phyloP scores from a whole-genome alignment of 139 green algal genomes.

The Coelastrella sp. region DNA sequence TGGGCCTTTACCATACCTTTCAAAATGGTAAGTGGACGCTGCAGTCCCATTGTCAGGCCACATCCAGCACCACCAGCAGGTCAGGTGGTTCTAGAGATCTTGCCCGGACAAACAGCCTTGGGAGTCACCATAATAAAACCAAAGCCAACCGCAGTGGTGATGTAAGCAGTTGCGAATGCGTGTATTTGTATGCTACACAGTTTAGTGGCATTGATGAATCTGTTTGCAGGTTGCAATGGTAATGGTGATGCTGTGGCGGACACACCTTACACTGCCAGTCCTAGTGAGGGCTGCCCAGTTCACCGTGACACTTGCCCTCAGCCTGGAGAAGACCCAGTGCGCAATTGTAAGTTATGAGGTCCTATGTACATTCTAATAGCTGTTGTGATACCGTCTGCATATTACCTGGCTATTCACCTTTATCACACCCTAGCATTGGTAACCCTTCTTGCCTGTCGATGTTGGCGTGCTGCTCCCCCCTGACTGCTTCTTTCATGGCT shows the following conservation, averaged over 20 bases:
- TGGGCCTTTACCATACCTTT: constrained; percentile 48
- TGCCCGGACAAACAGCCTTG: no score
- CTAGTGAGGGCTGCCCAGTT: constrained; percentile 47
- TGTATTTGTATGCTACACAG: not conserved
- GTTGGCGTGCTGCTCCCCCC: not conserved
- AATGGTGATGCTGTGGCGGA: constrained; percentile 43
- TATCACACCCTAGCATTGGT: no score
- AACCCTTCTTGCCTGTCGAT: no score
- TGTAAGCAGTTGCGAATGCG: no score
- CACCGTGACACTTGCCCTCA: constrained; percentile 42
- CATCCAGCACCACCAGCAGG: not conserved
- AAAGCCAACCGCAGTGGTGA: not conserved
- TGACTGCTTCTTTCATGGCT: not conserved
- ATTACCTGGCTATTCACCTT: not conserved
- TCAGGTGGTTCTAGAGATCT: no score
- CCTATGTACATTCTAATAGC: not conserved
- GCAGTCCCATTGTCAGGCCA: not conserved
- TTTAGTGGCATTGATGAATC: no score
- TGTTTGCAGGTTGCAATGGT: constrained; percentile 26
- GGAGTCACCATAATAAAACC: not conserved
- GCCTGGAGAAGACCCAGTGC: constrained; percentile 41
- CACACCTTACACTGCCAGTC: constrained; percentile 30
- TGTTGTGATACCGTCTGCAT: not conserved
- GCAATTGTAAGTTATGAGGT: constrained; percentile 11
- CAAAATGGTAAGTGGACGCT: constrained; percentile 20